These are phyloP conservation scores for Heracleum sosnowskyi DNA, from an alignment of 129 eudicot species.

Conservation along the genomic window DNA sequence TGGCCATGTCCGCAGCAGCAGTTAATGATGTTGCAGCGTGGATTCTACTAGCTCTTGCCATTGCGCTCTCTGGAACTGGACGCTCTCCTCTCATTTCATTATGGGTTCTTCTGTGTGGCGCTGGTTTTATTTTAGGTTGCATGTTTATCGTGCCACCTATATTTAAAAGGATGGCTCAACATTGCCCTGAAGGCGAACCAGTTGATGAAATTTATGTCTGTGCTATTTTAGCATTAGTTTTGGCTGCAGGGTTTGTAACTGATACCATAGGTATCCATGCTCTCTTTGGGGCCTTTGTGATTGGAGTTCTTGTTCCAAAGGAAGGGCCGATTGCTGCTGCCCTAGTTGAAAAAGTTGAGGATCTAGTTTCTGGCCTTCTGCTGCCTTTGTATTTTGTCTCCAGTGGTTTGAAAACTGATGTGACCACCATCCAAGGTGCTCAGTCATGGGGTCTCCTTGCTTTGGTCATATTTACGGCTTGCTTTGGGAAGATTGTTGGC, in stretches of 20 bases:
- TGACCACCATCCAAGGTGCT: conserved; percentile 32
- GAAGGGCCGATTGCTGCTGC: conserved; percentile 38
- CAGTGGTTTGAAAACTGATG: conserved; percentile 43
- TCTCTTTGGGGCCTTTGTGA: conserved; percentile 41
- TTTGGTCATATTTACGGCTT: conserved; percentile 34
- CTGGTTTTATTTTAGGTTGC: conserved; percentile 22
- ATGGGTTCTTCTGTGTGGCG: conserved; percentile 37
- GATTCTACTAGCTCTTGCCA: conserved; percentile 42
- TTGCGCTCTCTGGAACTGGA: conserved; percentile 33
- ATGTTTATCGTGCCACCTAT: conserved; percentile 15
- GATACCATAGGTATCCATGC: conserved; percentile 47
- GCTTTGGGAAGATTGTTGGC: conserved; percentile 45
- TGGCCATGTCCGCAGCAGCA: conserved; percentile 51
- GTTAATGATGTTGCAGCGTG: conserved; percentile 48
- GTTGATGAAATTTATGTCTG: conserved; percentile 35
- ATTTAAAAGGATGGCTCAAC: conserved; percentile 26
- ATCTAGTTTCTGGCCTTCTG: conserved; percentile 43
- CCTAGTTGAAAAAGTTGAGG: conserved; percentile 42
- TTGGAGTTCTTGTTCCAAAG: conserved; percentile 42
- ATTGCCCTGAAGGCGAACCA: conserved; percentile 36
- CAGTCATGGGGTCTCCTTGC: conserved; percentile 42
- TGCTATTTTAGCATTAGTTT: conserved; percentile 29
- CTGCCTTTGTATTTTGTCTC: conserved; percentile 42
- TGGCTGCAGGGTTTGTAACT: conserved; percentile 39
- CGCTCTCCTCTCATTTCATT: conserved; percentile 26